Evolutionary conservation across 331 rosid species (phyloP).

Genomic region (Malus hybrid): DNA sequence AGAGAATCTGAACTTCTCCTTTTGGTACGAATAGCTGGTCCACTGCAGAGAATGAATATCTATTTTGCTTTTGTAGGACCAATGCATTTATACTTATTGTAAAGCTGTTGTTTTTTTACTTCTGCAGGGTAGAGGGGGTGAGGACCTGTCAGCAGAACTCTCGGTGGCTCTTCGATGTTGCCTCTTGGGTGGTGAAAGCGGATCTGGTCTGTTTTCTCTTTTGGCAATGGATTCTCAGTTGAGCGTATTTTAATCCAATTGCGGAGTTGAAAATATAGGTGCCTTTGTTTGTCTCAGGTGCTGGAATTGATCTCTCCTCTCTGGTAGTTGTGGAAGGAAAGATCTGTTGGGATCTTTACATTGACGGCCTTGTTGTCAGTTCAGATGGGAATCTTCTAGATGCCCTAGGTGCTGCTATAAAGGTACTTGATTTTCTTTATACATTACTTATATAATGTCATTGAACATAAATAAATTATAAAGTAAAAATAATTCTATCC

Average conservation of each 20-base stretch:
- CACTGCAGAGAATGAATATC: background rate
- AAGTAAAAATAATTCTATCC: background rate
- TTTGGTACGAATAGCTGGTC: background rate
- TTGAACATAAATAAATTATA: background rate
- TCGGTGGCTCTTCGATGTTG: conserved; percentile 59
- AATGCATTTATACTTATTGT: background rate
- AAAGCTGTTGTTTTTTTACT: background rate
- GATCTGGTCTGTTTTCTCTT: conserved; percentile 48
- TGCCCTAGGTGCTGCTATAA: conserved; percentile 79
- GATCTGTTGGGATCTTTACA: conserved; percentile 87
- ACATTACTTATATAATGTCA: background rate
- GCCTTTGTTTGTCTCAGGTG: conserved; percentile 36
- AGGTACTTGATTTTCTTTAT: conserved; percentile 37
- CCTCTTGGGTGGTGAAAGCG: conserved; percentile 84
- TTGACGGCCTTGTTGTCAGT: conserved; percentile 77
- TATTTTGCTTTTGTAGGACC: background rate
- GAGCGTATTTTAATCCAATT: background rate
- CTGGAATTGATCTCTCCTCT: conserved; percentile 75
- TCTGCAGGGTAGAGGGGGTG: conserved; percentile 82
- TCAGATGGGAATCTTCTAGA: conserved; percentile 89
- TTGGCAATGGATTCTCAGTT: background rate
- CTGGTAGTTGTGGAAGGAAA: conserved; percentile 67
- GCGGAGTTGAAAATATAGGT: background rate
- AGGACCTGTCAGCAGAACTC: conserved; percentile 79
- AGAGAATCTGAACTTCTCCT: background rate